Conservation (phyloP, 768 basidiomycete genomes). For the Termitomyces sp. region DNA sequence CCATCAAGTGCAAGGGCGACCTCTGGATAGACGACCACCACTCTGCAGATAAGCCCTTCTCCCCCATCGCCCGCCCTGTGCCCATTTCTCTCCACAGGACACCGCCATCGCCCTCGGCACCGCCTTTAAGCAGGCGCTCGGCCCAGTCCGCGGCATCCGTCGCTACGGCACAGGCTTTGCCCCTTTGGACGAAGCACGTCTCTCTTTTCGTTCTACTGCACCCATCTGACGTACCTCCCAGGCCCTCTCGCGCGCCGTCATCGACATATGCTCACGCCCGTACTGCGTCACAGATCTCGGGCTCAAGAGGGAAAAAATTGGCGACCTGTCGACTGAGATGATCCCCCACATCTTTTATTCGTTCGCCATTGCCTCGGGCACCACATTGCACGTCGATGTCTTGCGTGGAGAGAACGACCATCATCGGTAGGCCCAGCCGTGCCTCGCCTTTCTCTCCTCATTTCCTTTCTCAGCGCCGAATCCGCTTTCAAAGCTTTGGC, state of each 20-base stretch:
- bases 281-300: constrained; percentile 92
- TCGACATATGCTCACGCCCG: constrained; percentile 97
- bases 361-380: constrained; percentile 94
- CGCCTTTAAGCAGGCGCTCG: constrained; percentile 92
- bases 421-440: constrained; percentile 61
- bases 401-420: constrained; percentile 96
- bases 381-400: constrained; percentile 91
- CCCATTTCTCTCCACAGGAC: constrained; percentile 52
- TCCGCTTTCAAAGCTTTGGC: constrained; percentile 98
- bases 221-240: constrained; percentile 3
- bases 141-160: constrained; percentile 90
- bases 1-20: constrained; percentile 90
- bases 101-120: constrained; percentile 81
- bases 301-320: constrained; percentile 84
- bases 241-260: constrained; percentile 94
- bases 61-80: background rate
- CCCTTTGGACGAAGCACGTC: constrained; percentile 86
- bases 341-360: constrained; percentile 97
- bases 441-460: background rate
- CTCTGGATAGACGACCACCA: constrained; percentile 99
- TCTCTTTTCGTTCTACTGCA: background rate
- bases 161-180: constrained; percentile 97
- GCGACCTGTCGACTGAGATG: constrained; percentile 97
- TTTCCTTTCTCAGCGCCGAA: constrained; percentile 60
- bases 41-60: constrained; percentile 80